A percentile compares a stretch with the other conserved stretches of the same genome.
These are phyloP conservation scores for Puccinia novopanici DNA, from an alignment of 1,284 basidiomycete species.

Conservation along the genomic window DNA sequence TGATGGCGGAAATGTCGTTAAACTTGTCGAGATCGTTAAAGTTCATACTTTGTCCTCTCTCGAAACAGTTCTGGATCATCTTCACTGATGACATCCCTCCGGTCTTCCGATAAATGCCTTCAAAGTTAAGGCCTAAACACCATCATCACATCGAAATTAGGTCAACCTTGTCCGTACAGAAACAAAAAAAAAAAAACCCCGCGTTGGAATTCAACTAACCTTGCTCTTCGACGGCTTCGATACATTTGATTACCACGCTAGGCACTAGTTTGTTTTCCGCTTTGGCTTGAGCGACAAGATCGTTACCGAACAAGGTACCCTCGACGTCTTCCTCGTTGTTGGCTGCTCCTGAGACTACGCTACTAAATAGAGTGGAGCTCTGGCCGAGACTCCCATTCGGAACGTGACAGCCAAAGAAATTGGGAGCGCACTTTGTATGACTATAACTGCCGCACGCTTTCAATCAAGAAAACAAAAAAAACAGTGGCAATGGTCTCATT, in stretches of 20 bases:
- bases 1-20: conserved; percentile 95
- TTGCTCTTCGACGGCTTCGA: conserved; percentile 80
- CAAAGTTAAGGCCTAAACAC: conserved; percentile 80
- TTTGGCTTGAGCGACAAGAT: conserved; percentile 77
- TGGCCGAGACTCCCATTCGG: not conserved
- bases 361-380: not conserved
- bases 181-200: no score
- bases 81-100: conserved; percentile 91
- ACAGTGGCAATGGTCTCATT: conserved; percentile 1
- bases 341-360: not conserved
- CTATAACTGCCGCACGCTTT: conserved; percentile 47
- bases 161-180: not conserved
- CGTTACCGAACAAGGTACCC: conserved; percentile 86
- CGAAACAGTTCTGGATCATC: conserved; percentile 89
- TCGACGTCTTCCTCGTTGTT: not conserved
- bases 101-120: conserved; percentile 95
- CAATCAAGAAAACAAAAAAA: not conserved
- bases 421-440: conserved; percentile 42
- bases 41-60: conserved; percentile 81
- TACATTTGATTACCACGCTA: conserved; percentile 90
- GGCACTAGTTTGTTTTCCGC: conserved; percentile 76
- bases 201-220: conserved; percentile 64
- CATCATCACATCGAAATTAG: not conserved
- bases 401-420: conserved; percentile 44
- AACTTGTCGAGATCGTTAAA: conserved; percentile 82